Base-by-base conservation (phyloP, 768 basidiomycete genomes). In the Tylopilus subfusipes region DNA sequence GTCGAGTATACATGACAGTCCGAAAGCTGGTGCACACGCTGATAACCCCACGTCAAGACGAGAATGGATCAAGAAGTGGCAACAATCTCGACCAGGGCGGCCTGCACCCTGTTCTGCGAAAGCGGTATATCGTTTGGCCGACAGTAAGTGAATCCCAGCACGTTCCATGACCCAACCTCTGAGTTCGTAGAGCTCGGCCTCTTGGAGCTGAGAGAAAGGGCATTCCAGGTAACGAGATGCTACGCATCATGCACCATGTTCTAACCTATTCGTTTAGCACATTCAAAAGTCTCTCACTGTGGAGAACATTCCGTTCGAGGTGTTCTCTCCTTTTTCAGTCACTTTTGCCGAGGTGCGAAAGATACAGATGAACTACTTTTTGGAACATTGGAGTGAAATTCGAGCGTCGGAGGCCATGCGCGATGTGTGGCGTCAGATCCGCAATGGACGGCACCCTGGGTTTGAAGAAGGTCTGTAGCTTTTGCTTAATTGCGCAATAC, bases 91-190 rank as follows among this genome's bases (percentile, higher is more conserved):
- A 62, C 82, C 83, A 4, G 79, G 78, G 12, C 76, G 80, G 43
- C 87, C 88, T 2, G 74, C 78, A n/a, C 84, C 84, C 0, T 90
- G 89, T 63, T 91, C 88, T 27, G 89, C 91, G 14, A 93, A 93
- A 68, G 87, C 91, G 3, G 82, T 85, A 10, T 94, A 90, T 66
- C 77, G 89, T 47, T 77, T 93, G 27, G 92, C 92, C 18, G 92
- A 93, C 64, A 82, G 90, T 91, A 59, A 63, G 85, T 73, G 9
- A n/a, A 22, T 43, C 14, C 25, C 10, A n/a, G 27, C 21, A 34
- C 27, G 22, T 39, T 24, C 33, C 27, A 40, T 30, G 43, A 29
- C 19, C 40, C 43, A 18, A 10, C 36, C 4, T 45, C 50, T 43
- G 48, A 52, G 25, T 53, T 8, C 25, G 34, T 59, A 91, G 89